A percentile compares a stretch with the other conserved stretches of the same genome.
phyloP scores from a whole-genome alignment of 768 basidiomycete species.

The Daedaleopsis sinensis region DNA sequence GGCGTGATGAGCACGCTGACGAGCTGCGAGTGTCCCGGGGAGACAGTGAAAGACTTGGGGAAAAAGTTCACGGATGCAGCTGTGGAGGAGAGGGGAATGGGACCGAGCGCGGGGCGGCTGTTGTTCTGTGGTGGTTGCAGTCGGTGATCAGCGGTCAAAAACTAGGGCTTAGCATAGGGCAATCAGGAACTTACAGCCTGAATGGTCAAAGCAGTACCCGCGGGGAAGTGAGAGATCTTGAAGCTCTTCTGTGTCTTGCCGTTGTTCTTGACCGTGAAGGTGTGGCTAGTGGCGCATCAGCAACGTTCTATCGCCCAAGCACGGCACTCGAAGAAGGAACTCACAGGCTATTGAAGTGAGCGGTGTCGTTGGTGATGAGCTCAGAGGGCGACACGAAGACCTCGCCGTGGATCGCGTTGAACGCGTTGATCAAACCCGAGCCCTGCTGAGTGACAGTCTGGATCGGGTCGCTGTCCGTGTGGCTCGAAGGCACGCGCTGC shows the following conservation, averaged over 20 bases:
- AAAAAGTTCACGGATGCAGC: conserved; percentile 52
- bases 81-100: conserved; percentile 50
- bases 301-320: neutral
- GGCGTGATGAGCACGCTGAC: conserved; percentile 50
- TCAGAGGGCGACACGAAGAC: conserved; percentile 58
- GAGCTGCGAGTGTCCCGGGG: conserved; percentile 42
- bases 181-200: conserved; percentile 37
- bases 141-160: neutral
- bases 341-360: conserved; percentile 49
- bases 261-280: conserved; percentile 54
- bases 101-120: conserved; percentile 47
- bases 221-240: conserved; percentile 56
- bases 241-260: conserved; percentile 46
- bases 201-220: conserved; percentile 55
- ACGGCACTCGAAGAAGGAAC: conserved; percentile 20
- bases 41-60: conserved; percentile 46
- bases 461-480: conserved; percentile 51
- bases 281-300: conserved; percentile 38
- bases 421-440: conserved; percentile 59
- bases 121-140: conserved; percentile 34
- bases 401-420: conserved; percentile 55
- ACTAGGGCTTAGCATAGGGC: neutral
- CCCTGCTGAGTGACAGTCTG: conserved; percentile 58
- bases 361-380: conserved; percentile 67
- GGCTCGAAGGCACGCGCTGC: conserved; percentile 43